Evolutionary conservation across 1,284 basidiomycete genomes (phyloP), one percentile per base, ranked within the genome.

Genomic region (Wolfiporia cocos): DNA sequence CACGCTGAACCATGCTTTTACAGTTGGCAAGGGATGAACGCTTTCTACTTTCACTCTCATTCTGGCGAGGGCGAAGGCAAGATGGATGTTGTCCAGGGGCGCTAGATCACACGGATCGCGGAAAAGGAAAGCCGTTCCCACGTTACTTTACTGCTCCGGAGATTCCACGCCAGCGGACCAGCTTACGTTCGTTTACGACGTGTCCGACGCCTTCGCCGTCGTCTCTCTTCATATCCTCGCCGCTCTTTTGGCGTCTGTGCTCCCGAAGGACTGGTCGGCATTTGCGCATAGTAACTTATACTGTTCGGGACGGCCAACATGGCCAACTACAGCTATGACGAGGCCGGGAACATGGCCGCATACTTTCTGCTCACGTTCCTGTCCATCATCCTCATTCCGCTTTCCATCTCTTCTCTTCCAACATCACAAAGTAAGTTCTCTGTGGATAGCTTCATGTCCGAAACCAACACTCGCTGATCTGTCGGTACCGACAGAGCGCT

Each of bases 321-420:
- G 85, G 83, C 82, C 51, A 76, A 81, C 55, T 89, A 89, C 66
- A 71, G 79, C 64, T 94, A 94, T 65, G 92, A 94, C 66, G 90
- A 93, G 67, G 78, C 78, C 39, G 91, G 92, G 51, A 83, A 81
- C 52, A 86, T 94, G 78, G 90, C 91, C 55, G 77, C 84, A 23
- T 94, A 92, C 68, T 94, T 94, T 65, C 67, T 91, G 48, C 78
- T 94, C 44, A 90, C 90, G 6, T 84, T 92, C 61, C 80, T 95
- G 50, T 79, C 80, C 41, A 72, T 94, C 50, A 59, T 91, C 42
- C 78, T 95, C 44, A 63, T 91, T 34, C 92, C 92, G 0, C 62
- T 85, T 49, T 86, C 90, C 0, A 57, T 87, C 47, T 68, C 79
- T 4, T 58, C 57, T 43, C 65, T 71, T 20, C 4, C 30, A 39